Conservation (phyloP, 1,284 basidiomycete species). For the Cystobasidiaceae sp. region DNA sequence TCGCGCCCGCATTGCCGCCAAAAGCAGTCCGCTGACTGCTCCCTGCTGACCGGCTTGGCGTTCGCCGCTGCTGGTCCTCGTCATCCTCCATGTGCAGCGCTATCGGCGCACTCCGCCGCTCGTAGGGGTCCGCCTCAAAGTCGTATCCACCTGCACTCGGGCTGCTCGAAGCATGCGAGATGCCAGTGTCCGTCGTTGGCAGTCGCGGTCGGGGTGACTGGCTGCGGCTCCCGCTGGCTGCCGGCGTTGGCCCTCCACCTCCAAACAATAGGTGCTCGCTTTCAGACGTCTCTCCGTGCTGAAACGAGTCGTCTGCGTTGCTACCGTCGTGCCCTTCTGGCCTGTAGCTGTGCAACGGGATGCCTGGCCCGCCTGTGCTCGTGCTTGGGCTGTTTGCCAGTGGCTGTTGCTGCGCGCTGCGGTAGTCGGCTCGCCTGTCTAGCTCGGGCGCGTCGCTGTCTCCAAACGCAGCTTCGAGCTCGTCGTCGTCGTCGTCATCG, state of each 20-base stretch:
- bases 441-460: conserved; percentile 39
- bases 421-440: neutral
- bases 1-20: neutral
- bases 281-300: neutral
- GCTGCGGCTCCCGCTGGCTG: conserved; percentile 20
- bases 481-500: conserved; percentile 35
- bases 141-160: conserved; percentile 61
- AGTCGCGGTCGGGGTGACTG: conserved; percentile 19
- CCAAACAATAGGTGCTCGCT: neutral
- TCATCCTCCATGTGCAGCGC: neutral
- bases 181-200: neutral
- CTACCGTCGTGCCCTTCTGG: conserved; percentile 13
- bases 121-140: conserved; percentile 71
- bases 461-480: conserved; percentile 44
- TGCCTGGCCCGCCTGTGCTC: neutral
- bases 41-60: neutral
- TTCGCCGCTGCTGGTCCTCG: neutral
- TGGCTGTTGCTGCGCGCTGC: neutral
- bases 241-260: neutral
- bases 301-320: conserved; percentile 7
- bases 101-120: conserved; percentile 35
- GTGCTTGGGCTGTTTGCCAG: neutral
- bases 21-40: too few relatives aligned
- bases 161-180: conserved; percentile 19
- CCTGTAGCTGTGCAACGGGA: neutral